Conservation (phyloP, 768 basidiomycete genomes). For the Tylopilus felleus region DNA sequence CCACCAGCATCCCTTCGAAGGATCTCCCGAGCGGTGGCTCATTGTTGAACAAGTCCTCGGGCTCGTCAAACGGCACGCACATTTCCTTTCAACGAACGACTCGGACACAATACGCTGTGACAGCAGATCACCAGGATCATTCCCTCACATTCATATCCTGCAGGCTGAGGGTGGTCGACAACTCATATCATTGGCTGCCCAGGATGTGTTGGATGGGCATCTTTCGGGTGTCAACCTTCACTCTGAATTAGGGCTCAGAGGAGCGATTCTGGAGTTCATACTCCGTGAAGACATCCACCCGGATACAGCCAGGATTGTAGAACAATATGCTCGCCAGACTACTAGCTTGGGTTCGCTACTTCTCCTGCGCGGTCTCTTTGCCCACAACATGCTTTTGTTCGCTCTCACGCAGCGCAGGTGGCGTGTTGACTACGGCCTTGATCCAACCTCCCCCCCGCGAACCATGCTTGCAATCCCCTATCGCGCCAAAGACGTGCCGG, state of each 20-base stretch:
- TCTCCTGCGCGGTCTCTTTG: slow-evolving; percentile 35
- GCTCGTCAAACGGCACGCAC: slow-evolving; percentile 12
- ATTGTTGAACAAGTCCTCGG: slow-evolving; percentile 29
- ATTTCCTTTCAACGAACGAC: no score
- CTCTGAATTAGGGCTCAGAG: not conserved
- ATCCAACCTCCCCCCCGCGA: slow-evolving; percentile 4
- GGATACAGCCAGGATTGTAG: no score
- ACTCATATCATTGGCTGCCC: slow-evolving; percentile 9
- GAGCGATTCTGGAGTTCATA: slow-evolving; percentile 23
- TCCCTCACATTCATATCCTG: slow-evolving; percentile 24
- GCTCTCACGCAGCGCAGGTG: slow-evolving; percentile 33
- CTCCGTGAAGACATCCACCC: slow-evolving; percentile 1
- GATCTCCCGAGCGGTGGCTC: slow-evolving; percentile 34
- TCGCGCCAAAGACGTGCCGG: slow-evolving; percentile 36
- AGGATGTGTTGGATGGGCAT: no score
- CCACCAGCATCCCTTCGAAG: slow-evolving; percentile 23
- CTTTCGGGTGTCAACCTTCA: no score
- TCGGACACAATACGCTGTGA: no score
- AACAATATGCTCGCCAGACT: no score
- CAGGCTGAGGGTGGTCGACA: slow-evolving; percentile 3
- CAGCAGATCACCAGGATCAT: not conserved
- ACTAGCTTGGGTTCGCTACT: slow-evolving; percentile 19
- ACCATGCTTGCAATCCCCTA: slow-evolving; percentile 38
- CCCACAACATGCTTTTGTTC: slow-evolving; percentile 29
- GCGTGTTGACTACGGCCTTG: no score